These are phyloP conservation scores for Kazachstania bromeliacearum DNA, from an alignment of 805 yeast genomes.

Conservation along the genomic window DNA sequence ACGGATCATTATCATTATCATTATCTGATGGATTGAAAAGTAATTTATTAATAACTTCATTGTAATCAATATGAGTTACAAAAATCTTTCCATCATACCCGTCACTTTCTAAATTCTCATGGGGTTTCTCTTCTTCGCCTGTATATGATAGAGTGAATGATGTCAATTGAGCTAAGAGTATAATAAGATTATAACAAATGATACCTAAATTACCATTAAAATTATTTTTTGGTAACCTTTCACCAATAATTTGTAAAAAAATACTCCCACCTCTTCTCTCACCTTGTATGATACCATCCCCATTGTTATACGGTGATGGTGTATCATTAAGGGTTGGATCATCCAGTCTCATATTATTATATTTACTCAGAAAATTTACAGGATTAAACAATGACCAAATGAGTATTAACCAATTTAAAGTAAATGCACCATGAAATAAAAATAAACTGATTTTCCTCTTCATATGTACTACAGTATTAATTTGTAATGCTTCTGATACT, in stretches of 20 bases:
- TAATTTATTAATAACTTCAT: constrained; percentile 13
- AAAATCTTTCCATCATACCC: constrained; percentile 38
- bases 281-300: constrained; percentile 21
- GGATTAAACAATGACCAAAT: constrained; percentile 19
- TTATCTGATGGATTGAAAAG: too few species aligned
- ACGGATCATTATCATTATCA: too few species aligned
- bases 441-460: constrained; percentile 17
- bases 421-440: constrained; percentile 20
- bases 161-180: constrained; percentile 22
- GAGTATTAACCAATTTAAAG: constrained; percentile 17
- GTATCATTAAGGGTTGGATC: constrained; percentile 22
- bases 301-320: constrained; percentile 24
- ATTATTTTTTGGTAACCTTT: constrained; percentile 30
- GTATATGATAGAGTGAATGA: constrained; percentile 21
- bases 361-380: constrained; percentile 31
- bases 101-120: constrained; percentile 25
- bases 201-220: constrained; percentile 26
- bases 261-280: constrained; percentile 32
- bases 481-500: constrained; percentile 5
- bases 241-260: constrained; percentile 41
- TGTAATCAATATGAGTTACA: constrained; percentile 31
- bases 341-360: constrained; percentile 17
- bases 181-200: constrained; percentile 20
- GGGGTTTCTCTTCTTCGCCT: constrained; percentile 9
- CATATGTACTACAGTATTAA: constrained; percentile 4